A percentile compares a stretch with the other conserved stretches of the same genome.
Evolutionary conservation across 106 monocot genomes (phyloP).

Genomic region (Allium sativum): DNA sequence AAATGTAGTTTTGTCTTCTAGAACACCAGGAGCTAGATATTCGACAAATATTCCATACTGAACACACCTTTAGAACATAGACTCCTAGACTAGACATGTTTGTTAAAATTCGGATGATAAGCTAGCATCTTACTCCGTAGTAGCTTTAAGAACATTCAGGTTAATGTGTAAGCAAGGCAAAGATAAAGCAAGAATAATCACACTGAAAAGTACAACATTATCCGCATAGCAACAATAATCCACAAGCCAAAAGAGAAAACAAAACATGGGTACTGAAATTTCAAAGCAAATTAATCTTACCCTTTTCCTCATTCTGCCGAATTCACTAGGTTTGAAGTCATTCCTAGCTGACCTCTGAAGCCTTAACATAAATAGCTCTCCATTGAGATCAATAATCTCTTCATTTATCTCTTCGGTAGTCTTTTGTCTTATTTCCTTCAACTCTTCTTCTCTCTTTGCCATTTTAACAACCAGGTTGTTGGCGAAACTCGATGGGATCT

Average conservation of each 20-base stretch:
- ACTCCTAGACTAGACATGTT: no score
- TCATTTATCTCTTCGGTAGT: constrained; percentile 79
- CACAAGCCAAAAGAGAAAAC: neutral
- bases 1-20: no score
- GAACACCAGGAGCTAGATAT: no score
- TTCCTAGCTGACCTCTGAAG: constrained; percentile 81
- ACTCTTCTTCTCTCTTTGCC: constrained; percentile 81
- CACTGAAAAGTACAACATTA: no score
- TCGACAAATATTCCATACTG: no score
- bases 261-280: constrained; percentile 6
- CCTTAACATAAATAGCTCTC: constrained; percentile 80
- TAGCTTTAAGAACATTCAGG: no score
- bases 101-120: no score
- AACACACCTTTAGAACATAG: no score
- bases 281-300: constrained; percentile 14
- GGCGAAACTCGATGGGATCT: neutral
- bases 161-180: no score
- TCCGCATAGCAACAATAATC: no score
- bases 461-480: constrained; percentile 26
- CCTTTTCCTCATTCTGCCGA: constrained; percentile 81
- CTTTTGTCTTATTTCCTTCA: constrained; percentile 69
- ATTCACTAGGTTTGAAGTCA: constrained; percentile 83
- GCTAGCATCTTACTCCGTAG: no score
- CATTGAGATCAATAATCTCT: constrained; percentile 91
- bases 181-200: no score